Evolutionary conservation across 768 basidiomycete species (phyloP).

Genomic region (Lactifluus volemus): DNA sequence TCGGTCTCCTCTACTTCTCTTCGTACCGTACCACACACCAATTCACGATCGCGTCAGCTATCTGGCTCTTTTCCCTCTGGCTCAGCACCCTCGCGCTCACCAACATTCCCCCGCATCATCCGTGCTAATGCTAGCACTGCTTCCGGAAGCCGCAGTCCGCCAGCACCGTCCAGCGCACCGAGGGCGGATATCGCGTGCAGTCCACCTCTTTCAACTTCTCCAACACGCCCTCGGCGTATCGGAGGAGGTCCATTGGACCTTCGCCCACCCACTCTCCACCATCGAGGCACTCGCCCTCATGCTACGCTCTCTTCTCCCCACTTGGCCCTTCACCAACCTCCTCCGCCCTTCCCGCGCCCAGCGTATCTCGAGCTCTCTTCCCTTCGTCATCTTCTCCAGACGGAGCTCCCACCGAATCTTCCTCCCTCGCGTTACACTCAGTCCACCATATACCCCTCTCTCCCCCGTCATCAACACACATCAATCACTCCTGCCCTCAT

Average conservation of each 20-base stretch:
- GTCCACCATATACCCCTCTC: slow-evolving; percentile 6
- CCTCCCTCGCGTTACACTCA: slow-evolving; percentile 22
- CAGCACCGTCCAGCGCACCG: slow-evolving; percentile 18
- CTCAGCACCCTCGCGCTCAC: slow-evolving; percentile 36
- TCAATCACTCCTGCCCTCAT: slow-evolving; percentile 22
- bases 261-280: slow-evolving; percentile 11
- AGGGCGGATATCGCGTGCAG: slow-evolving; percentile 37
- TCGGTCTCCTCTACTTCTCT: slow-evolving; percentile 46
- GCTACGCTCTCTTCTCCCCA: slow-evolving; percentile 22
- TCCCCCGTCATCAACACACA: slow-evolving; percentile 35
- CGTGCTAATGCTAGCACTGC: slow-evolving; percentile 43
- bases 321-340: slow-evolving; percentile 26
- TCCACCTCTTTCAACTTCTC: slow-evolving; percentile 35
- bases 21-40: slow-evolving; percentile 31
- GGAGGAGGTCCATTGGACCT: slow-evolving; percentile 28
- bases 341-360: slow-evolving; percentile 51
- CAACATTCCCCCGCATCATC: slow-evolving; percentile 61
- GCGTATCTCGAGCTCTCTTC: slow-evolving; percentile 72
- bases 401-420: slow-evolving; percentile 37
- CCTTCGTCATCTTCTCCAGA: slow-evolving; percentile 59
- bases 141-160: slow-evolving; percentile 26
- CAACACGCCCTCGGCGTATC: slow-evolving; percentile 39
- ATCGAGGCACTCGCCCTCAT: slow-evolving; percentile 23
- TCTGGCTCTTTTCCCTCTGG: slow-evolving; percentile 34
- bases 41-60: slow-evolving; percentile 37